Conservation (phyloP, 345 rosid species). For the Eucalyptus guilfoylei region DNA sequence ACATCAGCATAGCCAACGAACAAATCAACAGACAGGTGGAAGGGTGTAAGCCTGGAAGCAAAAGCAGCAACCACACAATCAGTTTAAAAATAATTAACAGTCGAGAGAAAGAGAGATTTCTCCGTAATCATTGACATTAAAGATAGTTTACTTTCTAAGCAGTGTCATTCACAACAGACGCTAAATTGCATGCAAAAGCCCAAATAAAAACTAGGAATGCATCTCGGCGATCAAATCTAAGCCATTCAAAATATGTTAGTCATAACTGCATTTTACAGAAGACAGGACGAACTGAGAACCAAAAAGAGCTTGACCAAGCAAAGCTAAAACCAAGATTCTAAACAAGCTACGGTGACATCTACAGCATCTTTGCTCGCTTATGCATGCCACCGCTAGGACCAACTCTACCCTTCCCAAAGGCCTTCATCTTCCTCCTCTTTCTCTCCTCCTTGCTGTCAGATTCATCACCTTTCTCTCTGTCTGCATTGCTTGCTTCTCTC, state of each 20-base stretch:
- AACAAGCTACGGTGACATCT: neutral
- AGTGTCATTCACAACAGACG: neutral
- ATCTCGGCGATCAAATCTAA: neutral
- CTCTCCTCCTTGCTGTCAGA: slow-evolving; percentile 93
- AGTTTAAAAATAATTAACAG: neutral
- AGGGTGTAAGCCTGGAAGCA: neutral
- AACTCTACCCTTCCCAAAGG: slow-evolving; percentile 62
- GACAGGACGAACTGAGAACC: neutral
- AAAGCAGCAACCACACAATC: neutral
- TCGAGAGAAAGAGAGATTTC: neutral
- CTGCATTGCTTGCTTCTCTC: slow-evolving; percentile 91
- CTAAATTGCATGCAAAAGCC: neutral
- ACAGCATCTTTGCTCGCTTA: slow-evolving; percentile 31
- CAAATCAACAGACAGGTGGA: neutral
- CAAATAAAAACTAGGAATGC: neutral
- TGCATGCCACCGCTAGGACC: slow-evolving; percentile 27
- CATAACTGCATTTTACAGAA: neutral
- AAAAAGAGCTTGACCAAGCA: neutral
- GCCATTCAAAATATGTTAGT: neutral
- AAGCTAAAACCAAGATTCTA: neutral
- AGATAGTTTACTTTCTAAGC: neutral
- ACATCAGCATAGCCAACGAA: neutral
- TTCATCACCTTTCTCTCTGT: slow-evolving; percentile 71
- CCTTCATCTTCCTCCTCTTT: slow-evolving; percentile 77
- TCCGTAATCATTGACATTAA: neutral